Conservation (phyloP, 768 basidiomycete species). For the Lentinula guzmanii region DNA sequence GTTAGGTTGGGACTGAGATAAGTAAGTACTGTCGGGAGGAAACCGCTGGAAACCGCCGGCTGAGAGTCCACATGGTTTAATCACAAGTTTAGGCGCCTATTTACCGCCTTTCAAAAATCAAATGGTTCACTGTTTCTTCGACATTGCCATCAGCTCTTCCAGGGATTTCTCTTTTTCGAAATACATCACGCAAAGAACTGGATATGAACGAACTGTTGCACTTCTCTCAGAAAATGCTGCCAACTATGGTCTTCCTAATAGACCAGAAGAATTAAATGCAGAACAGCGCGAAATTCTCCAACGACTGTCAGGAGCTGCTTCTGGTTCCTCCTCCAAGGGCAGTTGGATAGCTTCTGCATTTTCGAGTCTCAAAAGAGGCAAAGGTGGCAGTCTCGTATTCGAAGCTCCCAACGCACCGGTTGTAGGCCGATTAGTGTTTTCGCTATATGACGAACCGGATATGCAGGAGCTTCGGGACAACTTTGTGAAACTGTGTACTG, state of each 20-base stretch:
- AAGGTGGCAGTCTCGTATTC: not conserved
- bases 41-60: not conserved
- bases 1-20: no score
- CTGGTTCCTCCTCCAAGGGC: not conserved
- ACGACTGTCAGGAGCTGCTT: not conserved
- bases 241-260: not conserved
- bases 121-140: slow-evolving; percentile 4
- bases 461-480: not conserved
- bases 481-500: slow-evolving; percentile 1
- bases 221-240: not conserved
- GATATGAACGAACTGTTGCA: not conserved
- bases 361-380: not conserved
- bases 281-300: slow-evolving; percentile 3
- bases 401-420: not conserved
- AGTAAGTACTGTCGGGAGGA: no score
- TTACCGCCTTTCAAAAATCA: not conserved
- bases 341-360: not conserved
- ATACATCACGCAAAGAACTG: not conserved
- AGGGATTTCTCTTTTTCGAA: not conserved
- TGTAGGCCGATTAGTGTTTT: not conserved
- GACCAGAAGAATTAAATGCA: not conserved
- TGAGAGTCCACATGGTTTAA: not conserved
- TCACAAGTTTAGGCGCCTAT: not conserved
- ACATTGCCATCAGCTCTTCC: not conserved
- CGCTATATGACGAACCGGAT: slow-evolving; percentile 1